These are phyloP conservation scores for Cutaneotrichosporon cutaneum DNA, from an alignment of 1,284 basidiomycete genomes.

Conservation along the genomic window DNA sequence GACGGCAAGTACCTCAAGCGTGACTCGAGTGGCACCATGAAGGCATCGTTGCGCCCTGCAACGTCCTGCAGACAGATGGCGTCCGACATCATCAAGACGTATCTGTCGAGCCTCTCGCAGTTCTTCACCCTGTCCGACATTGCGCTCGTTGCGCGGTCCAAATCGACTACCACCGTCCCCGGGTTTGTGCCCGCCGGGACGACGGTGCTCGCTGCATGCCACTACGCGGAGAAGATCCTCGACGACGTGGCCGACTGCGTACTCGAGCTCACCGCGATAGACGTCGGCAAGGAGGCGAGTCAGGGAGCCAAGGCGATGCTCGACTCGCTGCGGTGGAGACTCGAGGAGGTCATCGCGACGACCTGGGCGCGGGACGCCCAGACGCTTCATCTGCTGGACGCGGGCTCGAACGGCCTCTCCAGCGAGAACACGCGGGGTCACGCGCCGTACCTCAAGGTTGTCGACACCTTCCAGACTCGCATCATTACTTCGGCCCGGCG, in stretches of 20 bases:
- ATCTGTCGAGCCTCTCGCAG: conserved; percentile 79
- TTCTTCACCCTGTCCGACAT: conserved; percentile 86
- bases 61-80: conserved; percentile 87
- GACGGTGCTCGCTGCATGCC: conserved; percentile 76
- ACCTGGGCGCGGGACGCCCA: conserved; percentile 86
- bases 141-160: conserved; percentile 56
- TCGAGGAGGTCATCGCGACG: conserved; percentile 74
- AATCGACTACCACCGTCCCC: conserved; percentile 49
- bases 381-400: conserved; percentile 76
- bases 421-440: conserved; percentile 49
- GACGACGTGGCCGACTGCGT: conserved; percentile 82
- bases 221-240: conserved; percentile 76
- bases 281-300: conserved; percentile 72
- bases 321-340: conserved; percentile 81
- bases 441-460: conserved; percentile 63
- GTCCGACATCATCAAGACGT: conserved; percentile 82
- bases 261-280: conserved; percentile 75
- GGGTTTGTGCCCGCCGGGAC: conserved; percentile 71
- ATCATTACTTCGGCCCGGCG: conserved; percentile 70
- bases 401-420: conserved; percentile 58
- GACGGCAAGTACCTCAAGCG: conserved; percentile 82
- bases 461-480: conserved; percentile 81
- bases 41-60: conserved; percentile 61
- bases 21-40: conserved; percentile 34
- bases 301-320: conserved; percentile 70